Conservation (phyloP, 345 rosid species). For the Turritis glabra region DNA sequence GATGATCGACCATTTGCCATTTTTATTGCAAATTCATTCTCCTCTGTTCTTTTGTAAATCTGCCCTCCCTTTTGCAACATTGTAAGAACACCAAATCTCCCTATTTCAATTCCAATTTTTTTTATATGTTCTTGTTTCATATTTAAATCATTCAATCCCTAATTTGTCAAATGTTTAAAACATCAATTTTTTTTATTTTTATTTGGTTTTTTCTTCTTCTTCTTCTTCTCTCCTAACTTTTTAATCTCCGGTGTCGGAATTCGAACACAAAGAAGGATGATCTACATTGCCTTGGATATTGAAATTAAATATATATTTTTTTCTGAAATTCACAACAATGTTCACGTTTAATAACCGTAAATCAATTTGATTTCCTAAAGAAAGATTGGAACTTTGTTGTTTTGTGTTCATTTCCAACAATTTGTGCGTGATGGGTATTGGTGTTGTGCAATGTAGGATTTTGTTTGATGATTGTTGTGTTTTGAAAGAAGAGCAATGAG, state of each 20-base stretch:
- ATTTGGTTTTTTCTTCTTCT: neutral
- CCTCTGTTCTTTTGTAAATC: neutral
- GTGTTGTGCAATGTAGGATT: conserved; percentile 9
- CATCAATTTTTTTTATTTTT: neutral
- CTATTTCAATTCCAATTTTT: neutral
- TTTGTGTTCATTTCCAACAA: neutral
- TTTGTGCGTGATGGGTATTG: conserved; percentile 1
- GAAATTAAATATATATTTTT: too few relatives aligned
- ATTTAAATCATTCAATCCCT: neutral
- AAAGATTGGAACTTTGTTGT: neutral
- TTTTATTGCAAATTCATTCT: neutral
- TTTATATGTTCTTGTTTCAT: neutral
- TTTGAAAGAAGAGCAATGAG: conserved; percentile 35
- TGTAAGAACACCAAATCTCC: conserved; percentile 33
- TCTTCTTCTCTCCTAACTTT: neutral
- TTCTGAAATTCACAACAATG: neutral
- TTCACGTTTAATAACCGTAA: neutral
- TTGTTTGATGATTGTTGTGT: conserved; percentile 28
- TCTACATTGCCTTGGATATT: too few relatives aligned
- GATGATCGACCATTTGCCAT: conserved; percentile 13
- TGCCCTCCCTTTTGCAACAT: conserved; percentile 10
- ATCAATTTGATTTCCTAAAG: neutral
- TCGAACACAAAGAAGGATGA: neutral
- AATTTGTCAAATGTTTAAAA: neutral
- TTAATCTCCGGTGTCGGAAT: neutral